Evolutionary conservation across 1,139 yeast genomes (phyloP), one percentile per base, ranked within the genome.

Genomic region (Taphrina confusa): DNA sequence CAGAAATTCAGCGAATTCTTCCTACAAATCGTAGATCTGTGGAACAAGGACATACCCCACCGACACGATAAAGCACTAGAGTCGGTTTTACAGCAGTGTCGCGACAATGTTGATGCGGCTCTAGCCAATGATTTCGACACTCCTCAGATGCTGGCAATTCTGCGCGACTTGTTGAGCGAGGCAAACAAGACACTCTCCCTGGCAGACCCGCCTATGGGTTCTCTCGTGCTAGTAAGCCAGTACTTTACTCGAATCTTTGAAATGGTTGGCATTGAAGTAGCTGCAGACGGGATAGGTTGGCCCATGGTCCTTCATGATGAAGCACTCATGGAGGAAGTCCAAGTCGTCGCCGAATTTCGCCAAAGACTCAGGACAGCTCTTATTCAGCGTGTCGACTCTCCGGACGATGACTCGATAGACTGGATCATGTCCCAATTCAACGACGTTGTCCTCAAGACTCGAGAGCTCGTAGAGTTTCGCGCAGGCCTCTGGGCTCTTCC

Each of bases 21-120:
- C 78, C 82, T 85, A 56, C 88, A 82, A 22, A 85, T 92, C 36
- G 84, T 98, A 66, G 75, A 75, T 30, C 74, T 82, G 66, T 82
- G 82, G 11, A n/a, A 20, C 8, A 4, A 18, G 12, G 16, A 33
- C 74, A 76, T 61, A 46, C 68, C 9, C 8, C 33, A 30, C 33
- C 9, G 8, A 11, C 34, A 16, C 12, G 50, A 28, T 14, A 4
- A 30, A 5, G 33, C 30, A 8, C 28, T 54, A 16, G 44, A 36
- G 12, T 14, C 3, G 33, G 34, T 22, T n/a, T 45, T 54, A 12
- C 45, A 30, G 8, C 6, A 23, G 23, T 23, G 50, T 16, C 22
- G 49, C 5, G 36, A 42, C 23, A 44, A 34, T n/a, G 44, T 54
- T 12, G 58, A 54, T 22, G 45, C 31, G 2, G 58, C 51, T 11